Evolutionary conservation across 2,329 filamentous ascomycete genomes (phyloP).

Genomic region (Neonectria neomacrospora): DNA sequence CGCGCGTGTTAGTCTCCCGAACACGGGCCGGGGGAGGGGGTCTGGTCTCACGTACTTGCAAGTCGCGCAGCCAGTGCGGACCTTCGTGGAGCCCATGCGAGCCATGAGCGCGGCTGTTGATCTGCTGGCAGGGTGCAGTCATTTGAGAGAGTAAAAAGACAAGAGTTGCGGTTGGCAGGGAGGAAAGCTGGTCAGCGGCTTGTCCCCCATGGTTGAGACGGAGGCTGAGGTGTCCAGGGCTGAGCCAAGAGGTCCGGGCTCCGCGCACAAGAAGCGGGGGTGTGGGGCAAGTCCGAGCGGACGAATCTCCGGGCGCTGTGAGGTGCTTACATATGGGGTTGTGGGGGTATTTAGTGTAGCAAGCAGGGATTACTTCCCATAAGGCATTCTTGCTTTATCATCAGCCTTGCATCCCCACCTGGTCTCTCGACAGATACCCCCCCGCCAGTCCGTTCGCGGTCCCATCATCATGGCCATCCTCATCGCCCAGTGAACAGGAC

Average conservation of each 20-base stretch:
- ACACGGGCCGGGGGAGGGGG: background rate
- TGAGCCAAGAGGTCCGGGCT: background rate
- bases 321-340: too few species aligned
- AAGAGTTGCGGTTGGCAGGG: background rate
- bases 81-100: constrained; percentile 48
- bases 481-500: constrained; percentile 28
- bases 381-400: background rate
- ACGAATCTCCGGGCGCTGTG: constrained; percentile 8
- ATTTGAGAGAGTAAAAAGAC: background rate
- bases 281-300: constrained; percentile 31
- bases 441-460: constrained; percentile 34
- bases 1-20: background rate
- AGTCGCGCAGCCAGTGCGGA: constrained; percentile 61
- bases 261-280: background rate
- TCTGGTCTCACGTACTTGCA: constrained; percentile 59
- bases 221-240: background rate
- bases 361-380: background rate
- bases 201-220: background rate
- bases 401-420: background rate
- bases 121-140: background rate
- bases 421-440: constrained; percentile 49
- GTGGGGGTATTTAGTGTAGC: background rate
- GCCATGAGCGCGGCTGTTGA: constrained; percentile 30
- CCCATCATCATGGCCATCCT: constrained; percentile 16
- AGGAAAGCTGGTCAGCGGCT: background rate